Evolutionary conservation across 371 early-diverging fungal genomes (phyloP).

Genomic region (Actinomortierella wolfii): DNA sequence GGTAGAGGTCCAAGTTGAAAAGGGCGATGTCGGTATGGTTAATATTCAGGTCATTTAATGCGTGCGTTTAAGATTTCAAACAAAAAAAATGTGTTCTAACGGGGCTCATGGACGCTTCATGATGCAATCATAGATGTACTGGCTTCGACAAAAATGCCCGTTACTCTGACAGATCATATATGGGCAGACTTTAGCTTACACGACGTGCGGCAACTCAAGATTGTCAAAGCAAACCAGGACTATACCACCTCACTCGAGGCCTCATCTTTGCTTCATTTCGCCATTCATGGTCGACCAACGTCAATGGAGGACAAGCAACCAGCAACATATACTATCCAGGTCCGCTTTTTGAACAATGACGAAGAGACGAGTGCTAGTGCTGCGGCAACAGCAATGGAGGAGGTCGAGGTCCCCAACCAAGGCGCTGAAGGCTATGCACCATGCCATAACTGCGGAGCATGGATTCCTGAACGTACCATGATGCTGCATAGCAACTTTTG

Average conservation of each 20-base stretch:
- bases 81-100: too few species aligned
- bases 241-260: conserved; percentile 21
- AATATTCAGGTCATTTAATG: too few species aligned
- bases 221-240: conserved; percentile 22
- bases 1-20: conserved; percentile 25
- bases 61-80: too few species aligned
- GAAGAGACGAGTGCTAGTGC: not conserved
- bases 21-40: conserved; percentile 47
- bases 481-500: conserved; percentile 80
- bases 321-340: conserved; percentile 15
- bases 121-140: conserved; percentile 14
- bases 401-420: conserved; percentile 35
- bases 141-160: conserved; percentile 18
- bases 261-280: conserved; percentile 21
- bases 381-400: not conserved
- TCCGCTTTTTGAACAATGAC: conserved; percentile 14
- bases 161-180: conserved; percentile 29
- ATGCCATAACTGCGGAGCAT: conserved; percentile 77
- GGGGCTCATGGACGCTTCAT: too few species aligned
- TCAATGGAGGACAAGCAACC: not conserved
- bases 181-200: conserved; percentile 35
- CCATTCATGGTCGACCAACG: conserved; percentile 17
- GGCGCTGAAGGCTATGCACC: conserved; percentile 50
- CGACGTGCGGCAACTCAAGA: conserved; percentile 13
- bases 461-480: conserved; percentile 63